Evolutionary conservation across 2,329 filamentous ascomycete genomes (phyloP), one percentile per base, ranked within the genome.

Genomic region (Colletotrichum higginsianum): DNA sequence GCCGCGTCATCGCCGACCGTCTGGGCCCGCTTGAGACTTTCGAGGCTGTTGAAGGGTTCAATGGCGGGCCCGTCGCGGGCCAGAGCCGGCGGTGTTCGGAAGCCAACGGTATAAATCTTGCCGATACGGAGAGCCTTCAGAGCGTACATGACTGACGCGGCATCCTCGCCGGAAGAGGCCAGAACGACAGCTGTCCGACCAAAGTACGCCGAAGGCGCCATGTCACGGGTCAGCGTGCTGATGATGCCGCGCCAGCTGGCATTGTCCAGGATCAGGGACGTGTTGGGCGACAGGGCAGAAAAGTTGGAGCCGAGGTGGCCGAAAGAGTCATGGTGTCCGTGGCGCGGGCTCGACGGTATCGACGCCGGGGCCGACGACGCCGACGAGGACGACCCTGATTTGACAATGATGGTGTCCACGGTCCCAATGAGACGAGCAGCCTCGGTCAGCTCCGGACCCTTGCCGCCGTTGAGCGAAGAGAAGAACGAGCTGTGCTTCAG

Each of bases 221-320:
- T 91, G 76, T 97, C 94, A 26, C 93, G 89, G 4, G 92, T 96
- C 70, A 97, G 84, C 0, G 94, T 95, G 63, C 93, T 92, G 58
- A 94, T 87, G 68, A 97, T 96, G 1, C 94, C 94, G 80, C 94
- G 94, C 93, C 94, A 96, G 16, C 91, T 91, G 13, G 93, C 92
- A 75, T 97, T 97, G 76, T 96, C 94, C 57, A 94, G 92, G 18
- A 95, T 84, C 50, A 96, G 88, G 6, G 84, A 83, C 0, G 87
- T 86, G 64, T 85, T 87, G 13, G 86, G 82, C 2, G 86, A 80
- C 3, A 88, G 76, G 21, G 63, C 58, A 5, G 74, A 56, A 12
- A 73, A 46, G 16, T 66, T 71, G 46, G 75, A 74, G n/a, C 76
- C 76, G 47, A 61, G 35, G 21, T 58, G 67, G 47, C 65, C 72